Conservation (phyloP, 2,329 filamentous ascomycete genomes). For the Geoglossum cookeanum region DNA sequence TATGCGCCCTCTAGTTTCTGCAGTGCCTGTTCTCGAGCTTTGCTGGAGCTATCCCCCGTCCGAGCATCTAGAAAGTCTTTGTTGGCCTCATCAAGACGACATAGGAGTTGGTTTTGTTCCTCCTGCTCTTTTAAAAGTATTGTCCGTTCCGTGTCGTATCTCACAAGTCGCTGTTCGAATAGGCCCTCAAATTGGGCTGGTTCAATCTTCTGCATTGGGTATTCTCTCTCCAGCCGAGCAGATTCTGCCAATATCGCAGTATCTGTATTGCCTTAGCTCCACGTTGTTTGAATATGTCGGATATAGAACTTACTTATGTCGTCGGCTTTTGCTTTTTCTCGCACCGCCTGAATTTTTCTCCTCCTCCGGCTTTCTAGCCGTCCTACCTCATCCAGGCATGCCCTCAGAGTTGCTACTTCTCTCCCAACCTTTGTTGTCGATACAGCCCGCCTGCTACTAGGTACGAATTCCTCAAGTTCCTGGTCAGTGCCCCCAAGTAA, state of each 20-base stretch:
- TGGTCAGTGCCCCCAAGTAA: constrained; percentile 65
- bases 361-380: constrained; percentile 64
- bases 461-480: constrained; percentile 72
- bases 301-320: constrained; percentile 48
- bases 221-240: constrained; percentile 65
- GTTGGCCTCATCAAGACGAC: constrained; percentile 56
- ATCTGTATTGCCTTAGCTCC: constrained; percentile 23
- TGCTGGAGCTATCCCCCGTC: constrained; percentile 43
- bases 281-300: neutral
- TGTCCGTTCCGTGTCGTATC: constrained; percentile 63
- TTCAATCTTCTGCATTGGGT: constrained; percentile 66
- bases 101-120: constrained; percentile 56
- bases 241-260: constrained; percentile 67
- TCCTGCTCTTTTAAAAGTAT: constrained; percentile 49
- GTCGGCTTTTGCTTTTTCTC: constrained; percentile 64
- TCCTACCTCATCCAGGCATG: constrained; percentile 66
- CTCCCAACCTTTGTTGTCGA: constrained; percentile 67
- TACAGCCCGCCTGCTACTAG: constrained; percentile 59
- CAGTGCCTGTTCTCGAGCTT: constrained; percentile 67
- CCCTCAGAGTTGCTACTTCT: constrained; percentile 57
- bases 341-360: constrained; percentile 59
- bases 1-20: constrained; percentile 83
- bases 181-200: constrained; percentile 83
- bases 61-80: constrained; percentile 57
- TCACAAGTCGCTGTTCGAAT: constrained; percentile 62